phyloP scores from a whole-genome alignment of 129 eudicot species.

The Flaveria sonorensis region DNA sequence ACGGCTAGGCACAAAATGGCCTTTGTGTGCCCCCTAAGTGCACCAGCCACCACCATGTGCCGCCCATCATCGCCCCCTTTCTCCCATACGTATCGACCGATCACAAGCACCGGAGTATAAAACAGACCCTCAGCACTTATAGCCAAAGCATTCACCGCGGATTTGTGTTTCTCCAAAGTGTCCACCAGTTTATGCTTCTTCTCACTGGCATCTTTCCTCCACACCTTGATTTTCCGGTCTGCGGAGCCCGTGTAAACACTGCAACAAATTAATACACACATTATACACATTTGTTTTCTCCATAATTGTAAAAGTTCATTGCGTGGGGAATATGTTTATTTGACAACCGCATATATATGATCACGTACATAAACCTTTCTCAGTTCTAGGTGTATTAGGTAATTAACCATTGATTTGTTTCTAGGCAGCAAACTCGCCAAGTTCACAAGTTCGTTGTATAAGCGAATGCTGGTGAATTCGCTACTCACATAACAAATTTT shows the following conservation, averaged over 20 bases:
- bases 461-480: too few species aligned
- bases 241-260: slow-evolving; percentile 79
- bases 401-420: too few species aligned
- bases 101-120: slow-evolving; percentile 93
- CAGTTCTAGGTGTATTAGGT: too few species aligned
- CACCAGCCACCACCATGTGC: slow-evolving; percentile 73
- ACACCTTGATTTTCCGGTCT: slow-evolving; percentile 74
- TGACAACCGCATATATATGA: not conserved
- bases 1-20: slow-evolving; percentile 76
- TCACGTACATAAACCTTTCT: too few species aligned
- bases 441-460: too few species aligned
- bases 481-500: too few species aligned
- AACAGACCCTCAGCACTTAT: slow-evolving; percentile 65
- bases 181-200: slow-evolving; percentile 47
- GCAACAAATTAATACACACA: not conserved
- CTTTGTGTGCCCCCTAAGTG: slow-evolving; percentile 78
- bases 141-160: slow-evolving; percentile 79
- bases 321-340: not conserved
- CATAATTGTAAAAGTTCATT: not conserved
- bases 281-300: not conserved
- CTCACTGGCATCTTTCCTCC: slow-evolving; percentile 43
- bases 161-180: slow-evolving; percentile 72
- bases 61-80: slow-evolving; percentile 37
- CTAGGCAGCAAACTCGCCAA: too few species aligned
- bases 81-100: slow-evolving; percentile 87